Percentiles rank a stretch among this genome's conserved stretches.
phyloP scores from a whole-genome alignment of 2,329 filamentous ascomycete genomes.

The Macrophomina pseudophaseolina region DNA sequence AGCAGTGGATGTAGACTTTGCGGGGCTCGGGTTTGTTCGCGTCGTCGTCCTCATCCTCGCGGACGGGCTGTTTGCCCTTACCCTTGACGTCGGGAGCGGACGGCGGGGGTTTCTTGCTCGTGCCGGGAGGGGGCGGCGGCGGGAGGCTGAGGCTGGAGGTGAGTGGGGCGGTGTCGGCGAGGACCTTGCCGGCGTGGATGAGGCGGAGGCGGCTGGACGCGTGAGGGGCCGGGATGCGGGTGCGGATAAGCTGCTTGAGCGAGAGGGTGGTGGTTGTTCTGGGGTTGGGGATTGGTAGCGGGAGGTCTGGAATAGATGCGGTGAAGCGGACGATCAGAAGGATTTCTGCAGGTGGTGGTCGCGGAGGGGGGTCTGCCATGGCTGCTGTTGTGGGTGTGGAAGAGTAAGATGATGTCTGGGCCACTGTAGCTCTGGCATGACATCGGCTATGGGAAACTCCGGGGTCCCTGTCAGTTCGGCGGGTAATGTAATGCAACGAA shows the following conservation, averaged over 20 bases:
- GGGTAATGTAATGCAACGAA: too few species aligned
- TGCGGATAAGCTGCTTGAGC: constrained; percentile 82
- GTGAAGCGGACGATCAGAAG: constrained; percentile 86
- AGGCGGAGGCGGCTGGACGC: constrained; percentile 78
- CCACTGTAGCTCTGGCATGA: constrained; percentile 4
- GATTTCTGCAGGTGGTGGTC: constrained; percentile 28
- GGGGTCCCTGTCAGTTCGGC: background rate
- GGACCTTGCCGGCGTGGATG: constrained; percentile 86
- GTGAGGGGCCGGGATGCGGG: constrained; percentile 66
- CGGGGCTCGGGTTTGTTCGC: constrained; percentile 36
- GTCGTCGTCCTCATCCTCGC: constrained; percentile 45
- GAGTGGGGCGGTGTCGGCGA: constrained; percentile 74
- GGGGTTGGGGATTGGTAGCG: constrained; percentile 74
- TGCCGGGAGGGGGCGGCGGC: constrained; percentile 57
- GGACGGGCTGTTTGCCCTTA: constrained; percentile 72
- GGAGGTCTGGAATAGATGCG: constrained; percentile 79
- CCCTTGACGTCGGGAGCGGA: constrained; percentile 35
- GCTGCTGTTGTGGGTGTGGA: background rate
- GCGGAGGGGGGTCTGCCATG: constrained; percentile 3
- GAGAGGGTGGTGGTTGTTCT: constrained; percentile 73
- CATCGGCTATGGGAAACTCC: constrained; percentile 6
- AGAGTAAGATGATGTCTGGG: background rate
- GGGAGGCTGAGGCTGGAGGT: constrained; percentile 69
- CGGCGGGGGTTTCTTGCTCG: constrained; percentile 32
- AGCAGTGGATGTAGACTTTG: constrained; percentile 90